Base-by-base conservation (phyloP, 2,329 filamentous ascomycete species). In the Neopestalotiopsis clavispora region DNA sequence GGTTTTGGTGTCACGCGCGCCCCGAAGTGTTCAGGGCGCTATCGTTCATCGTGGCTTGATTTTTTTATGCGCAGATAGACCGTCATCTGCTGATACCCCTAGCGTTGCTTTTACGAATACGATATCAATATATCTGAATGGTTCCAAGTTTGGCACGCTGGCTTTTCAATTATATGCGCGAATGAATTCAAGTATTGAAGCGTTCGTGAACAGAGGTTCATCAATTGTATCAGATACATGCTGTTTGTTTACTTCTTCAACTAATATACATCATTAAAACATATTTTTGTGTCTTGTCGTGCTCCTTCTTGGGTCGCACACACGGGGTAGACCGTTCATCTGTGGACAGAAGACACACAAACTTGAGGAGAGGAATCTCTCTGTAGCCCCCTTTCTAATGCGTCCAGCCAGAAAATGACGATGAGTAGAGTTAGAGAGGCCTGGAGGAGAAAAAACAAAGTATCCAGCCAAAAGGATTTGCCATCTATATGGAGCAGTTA, bases 231-330 rank as follows among this genome's bases (percentile, higher is more conserved):
- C 34, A 7, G 6, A 38, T 38, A 38, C 34, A 38, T 38, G 34
- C 34, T 38, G 34, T 38, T 38, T 38, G 34, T 38, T 10, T 10
- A 38, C 34, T 38, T 38, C 34, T 38, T 38, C 34, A 38, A 52
- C 17, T 52, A 52, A 52, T 52, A 52, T 52, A 52, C 45, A 52
- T 20, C 45, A 52, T 52, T 52, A 52, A 52, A 52, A 52, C n/a
- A 14, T n/a, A n/a, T n/a, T 52, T 23, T 10, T 52, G 34, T 38
- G 34, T 52, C 23, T 28, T 17, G 20, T 20, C 45, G 45, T 52
- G 45, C 45, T 23, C 17, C 9, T 20, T 28, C 23, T 28, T 28
- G 23, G 17, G 45, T 20, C 45, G 42, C 4, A n/a, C 42, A 52
- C 14, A n/a, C 45, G 17, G 17, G 17, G n/a, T 17, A 20, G 9